Evolutionary conservation across 257 asterid species (phyloP).

Genomic region (Haberlea rhodopensis): DNA sequence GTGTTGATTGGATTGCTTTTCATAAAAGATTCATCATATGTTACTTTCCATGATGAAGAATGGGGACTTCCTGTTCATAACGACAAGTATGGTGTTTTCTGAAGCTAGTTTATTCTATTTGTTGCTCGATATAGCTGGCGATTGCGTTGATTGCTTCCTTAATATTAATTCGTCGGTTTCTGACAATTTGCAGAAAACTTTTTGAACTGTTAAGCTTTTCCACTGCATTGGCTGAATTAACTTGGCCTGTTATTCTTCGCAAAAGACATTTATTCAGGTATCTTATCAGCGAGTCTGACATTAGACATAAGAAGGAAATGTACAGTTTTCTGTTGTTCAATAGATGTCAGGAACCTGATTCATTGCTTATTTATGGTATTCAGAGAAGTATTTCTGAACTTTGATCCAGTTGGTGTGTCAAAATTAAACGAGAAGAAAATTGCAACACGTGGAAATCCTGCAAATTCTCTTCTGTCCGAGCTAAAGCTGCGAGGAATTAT

Average conservation of each 20-base stretch:
- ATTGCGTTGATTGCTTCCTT: constrained; percentile 26
- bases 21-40: constrained; percentile 55
- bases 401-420: constrained; percentile 81
- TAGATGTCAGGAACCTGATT: constrained; percentile 29
- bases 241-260: constrained; percentile 89
- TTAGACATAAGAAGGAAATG: constrained; percentile 23
- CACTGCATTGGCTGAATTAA: constrained; percentile 87
- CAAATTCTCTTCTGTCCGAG: constrained; percentile 82
- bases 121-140: constrained; percentile 8
- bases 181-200: constrained; percentile 62
- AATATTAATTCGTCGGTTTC: constrained; percentile 19
- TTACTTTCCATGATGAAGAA: constrained; percentile 89
- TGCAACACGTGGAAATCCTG: constrained; percentile 61
- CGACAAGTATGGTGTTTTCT: constrained; percentile 61
- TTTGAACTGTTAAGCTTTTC: constrained; percentile 86
- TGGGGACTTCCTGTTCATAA: constrained; percentile 94
- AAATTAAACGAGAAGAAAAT: constrained; percentile 89
- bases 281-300: constrained; percentile 15
- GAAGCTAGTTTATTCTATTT: constrained; percentile 23
- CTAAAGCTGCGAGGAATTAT: constrained; percentile 75
- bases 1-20: constrained; percentile 35
- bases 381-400: constrained; percentile 88
- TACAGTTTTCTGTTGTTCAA: constrained; percentile 14
- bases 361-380: constrained; percentile 31
- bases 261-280: constrained; percentile 75